phyloP scores from a whole-genome alignment of 257 asterid species.

The Apocynum venetum region DNA sequence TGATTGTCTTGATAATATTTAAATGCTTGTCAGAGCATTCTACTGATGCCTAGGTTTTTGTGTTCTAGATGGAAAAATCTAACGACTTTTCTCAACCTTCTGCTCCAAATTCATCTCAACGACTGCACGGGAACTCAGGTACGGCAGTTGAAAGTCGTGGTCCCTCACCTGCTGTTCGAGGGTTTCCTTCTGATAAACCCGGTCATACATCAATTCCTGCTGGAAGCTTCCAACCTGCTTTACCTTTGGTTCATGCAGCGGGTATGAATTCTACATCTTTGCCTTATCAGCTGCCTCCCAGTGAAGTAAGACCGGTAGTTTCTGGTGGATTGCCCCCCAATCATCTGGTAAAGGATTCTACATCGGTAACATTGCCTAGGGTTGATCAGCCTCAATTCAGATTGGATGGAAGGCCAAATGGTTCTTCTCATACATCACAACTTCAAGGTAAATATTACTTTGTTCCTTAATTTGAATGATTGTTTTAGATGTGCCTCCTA shows the following conservation, averaged over 20 bases:
- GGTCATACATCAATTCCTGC: conserved; percentile 42
- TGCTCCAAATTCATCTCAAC: conserved; percentile 45
- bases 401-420: conserved; percentile 67
- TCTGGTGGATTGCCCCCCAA: conserved; percentile 46
- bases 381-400: conserved; percentile 58
- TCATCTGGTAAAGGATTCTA: conserved; percentile 41
- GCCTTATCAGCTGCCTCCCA: conserved; percentile 84
- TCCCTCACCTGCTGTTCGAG: conserved; percentile 38
- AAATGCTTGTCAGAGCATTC: neutral
- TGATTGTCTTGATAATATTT: neutral
- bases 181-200: conserved; percentile 54
- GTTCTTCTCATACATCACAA: conserved; percentile 53
- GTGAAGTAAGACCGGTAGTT: conserved; percentile 71
- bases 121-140: conserved; percentile 40
- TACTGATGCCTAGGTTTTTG: neutral
- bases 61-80: conserved; percentile 71
- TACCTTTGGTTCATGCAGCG: conserved; percentile 40
- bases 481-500: neutral
- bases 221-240: conserved; percentile 45
- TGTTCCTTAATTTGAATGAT: neutral
- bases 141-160: conserved; percentile 48
- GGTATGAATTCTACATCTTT: conserved; percentile 44
- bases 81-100: conserved; percentile 50
- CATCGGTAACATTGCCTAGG: conserved; percentile 51
- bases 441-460: conserved; percentile 49